These are phyloP conservation scores for Cerrena zonata DNA, from an alignment of 1,284 basidiomycete species.

Conservation along the genomic window DNA sequence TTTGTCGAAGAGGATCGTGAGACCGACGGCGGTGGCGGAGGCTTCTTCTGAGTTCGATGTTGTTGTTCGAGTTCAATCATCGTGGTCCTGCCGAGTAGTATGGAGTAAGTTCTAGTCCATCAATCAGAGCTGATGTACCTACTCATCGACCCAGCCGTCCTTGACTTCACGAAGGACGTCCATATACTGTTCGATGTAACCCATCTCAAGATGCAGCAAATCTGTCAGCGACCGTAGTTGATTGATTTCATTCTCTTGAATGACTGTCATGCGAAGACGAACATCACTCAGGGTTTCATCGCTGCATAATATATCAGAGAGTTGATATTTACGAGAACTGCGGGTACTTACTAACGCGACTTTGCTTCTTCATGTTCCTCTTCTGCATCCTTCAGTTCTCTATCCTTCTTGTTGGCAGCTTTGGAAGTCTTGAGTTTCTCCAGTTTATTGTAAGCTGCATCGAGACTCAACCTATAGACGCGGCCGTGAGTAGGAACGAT, in stretches of 20 bases:
- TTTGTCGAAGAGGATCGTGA: not conserved
- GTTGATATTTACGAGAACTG: not conserved
- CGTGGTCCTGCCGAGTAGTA: constrained; percentile 11
- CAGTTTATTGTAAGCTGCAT: constrained; percentile 62
- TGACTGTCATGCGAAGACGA: constrained; percentile 63
- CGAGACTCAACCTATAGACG: constrained; percentile 58
- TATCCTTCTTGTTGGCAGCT: constrained; percentile 61
- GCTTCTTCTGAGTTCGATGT: constrained; percentile 12
- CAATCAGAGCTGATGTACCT: constrained; percentile 19
- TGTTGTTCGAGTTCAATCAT: constrained; percentile 18
- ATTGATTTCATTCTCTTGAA: constrained; percentile 71
- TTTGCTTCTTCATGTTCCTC: constrained; percentile 69
- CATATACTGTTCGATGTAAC: constrained; percentile 67
- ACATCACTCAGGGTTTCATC: constrained; percentile 81
- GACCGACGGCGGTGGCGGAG: not conserved
- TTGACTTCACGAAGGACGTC: constrained; percentile 66
- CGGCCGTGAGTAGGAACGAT: not conserved
- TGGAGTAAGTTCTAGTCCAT: too few species aligned
- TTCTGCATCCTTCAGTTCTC: constrained; percentile 67
- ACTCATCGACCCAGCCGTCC: constrained; percentile 61
- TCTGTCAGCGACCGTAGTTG: constrained; percentile 64
- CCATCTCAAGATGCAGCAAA: constrained; percentile 68
- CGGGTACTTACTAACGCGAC: constrained; percentile 61
- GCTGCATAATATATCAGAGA: constrained; percentile 32
- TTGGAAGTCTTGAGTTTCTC: constrained; percentile 55